Percentiles rank a stretch among this genome's conserved stretches.
phyloP scores from a whole-genome alignment of 2,329 filamentous ascomycete species.

The Cryphonectria nitschkei region DNA sequence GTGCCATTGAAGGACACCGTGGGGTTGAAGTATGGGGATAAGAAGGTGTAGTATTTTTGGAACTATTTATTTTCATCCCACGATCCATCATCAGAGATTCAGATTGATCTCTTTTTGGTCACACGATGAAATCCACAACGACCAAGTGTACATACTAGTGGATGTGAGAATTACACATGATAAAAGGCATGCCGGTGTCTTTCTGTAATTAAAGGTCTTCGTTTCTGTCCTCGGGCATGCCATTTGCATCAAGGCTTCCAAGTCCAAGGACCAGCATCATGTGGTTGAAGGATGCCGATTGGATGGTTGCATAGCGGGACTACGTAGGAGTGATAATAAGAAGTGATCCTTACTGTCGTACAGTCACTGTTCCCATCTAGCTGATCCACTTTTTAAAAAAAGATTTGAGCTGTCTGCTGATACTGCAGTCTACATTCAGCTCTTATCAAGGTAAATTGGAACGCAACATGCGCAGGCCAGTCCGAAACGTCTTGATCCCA shows the following conservation, averaged over 20 bases:
- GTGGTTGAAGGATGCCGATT: background rate
- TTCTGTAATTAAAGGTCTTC: no score
- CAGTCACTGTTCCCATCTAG: constrained; percentile 55
- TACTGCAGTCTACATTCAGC: constrained; percentile 48
- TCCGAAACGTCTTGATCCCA: constrained; percentile 62
- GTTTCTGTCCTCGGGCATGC: no score
- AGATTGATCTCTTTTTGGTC: background rate
- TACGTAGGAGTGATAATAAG: background rate
- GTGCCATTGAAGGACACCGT: constrained; percentile 23
- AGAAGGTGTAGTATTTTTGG: constrained; percentile 15
- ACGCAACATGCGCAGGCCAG: constrained; percentile 61
- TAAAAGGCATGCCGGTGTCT: no score
- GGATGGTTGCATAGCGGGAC: background rate
- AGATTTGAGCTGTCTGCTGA: constrained; percentile 51
- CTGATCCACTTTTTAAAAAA: constrained; percentile 58
- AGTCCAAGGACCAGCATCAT: no score
- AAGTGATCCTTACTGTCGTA: constrained; percentile 40
- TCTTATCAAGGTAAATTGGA: constrained; percentile 61
- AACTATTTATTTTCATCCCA: background rate
- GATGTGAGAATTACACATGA: no score
- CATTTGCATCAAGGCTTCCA: no score
- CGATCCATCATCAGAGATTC: background rate
- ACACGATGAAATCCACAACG: background rate
- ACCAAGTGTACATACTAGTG: no score
- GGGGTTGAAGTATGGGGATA: constrained; percentile 32